Base-by-base conservation (phyloP, 129 eudicot species). In the Lonicera japonica region DNA sequence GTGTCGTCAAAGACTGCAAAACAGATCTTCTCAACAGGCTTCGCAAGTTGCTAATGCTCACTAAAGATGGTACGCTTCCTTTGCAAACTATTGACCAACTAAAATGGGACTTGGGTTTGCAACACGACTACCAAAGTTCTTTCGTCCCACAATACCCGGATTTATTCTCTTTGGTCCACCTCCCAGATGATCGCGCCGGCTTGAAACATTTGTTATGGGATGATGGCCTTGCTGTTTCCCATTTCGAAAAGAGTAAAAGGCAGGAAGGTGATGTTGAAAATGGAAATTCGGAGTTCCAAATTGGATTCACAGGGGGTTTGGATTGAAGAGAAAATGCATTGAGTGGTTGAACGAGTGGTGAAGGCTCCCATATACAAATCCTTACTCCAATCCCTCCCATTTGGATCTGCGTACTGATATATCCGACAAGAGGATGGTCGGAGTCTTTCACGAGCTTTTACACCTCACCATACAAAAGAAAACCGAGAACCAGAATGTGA, bases 321-420 rank as follows among this genome's bases (percentile, higher is more conserved):
- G n/a, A n/a, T n/a, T n/a, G n/a, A n/a, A n/a, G n/a, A n/a, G n/a
- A n/a, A n/a, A n/a, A n/a, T n/a, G n/a, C n/a, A n/a, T n/a, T 66
- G 74, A 79, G 1, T 91, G 95, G 94, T 70, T 74, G 29, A 77
- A 77, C 10, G 90, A 84, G 64, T 91, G 90, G 96, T 88, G 84
- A 69, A 77, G 56, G 61, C 72, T 87, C 78, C 90, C 96, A 0
- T 91, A 84, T 68, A 84, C 87, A 64, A 84, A 95, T 10, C 97
- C 97, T 15, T 91, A 91, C 57, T 96, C 84, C 78, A 80, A 87
- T 70, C 96, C 95, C n/a, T 91, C 79, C 65, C 89, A 84, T 72
- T 64, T 91, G 77, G 65, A 84, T 0, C 90, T 95, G 8, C 69
- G 73, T 29, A 61, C 90, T 43, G 96, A 91, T 78, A 95, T 79